A percentile compares a stretch with the other conserved stretches of the same genome.
Conservation (phyloP, 1,284 basidiomycete genomes). For the Heliocybe sulcata region DNA sequence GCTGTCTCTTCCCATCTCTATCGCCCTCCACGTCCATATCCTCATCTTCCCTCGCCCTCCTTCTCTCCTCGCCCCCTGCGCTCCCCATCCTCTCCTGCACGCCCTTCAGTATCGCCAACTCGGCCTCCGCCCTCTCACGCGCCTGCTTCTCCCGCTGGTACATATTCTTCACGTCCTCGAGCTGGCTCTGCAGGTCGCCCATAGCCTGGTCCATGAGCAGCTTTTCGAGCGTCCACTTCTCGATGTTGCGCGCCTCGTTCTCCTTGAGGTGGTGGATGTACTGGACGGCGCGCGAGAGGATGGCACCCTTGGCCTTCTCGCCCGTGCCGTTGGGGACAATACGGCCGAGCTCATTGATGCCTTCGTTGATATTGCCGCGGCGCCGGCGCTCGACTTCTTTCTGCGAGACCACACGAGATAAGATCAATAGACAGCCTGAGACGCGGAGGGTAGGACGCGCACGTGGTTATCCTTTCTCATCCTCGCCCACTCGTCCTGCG, state of each 20-base stretch:
- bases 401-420: conserved; percentile 30
- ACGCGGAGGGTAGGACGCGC: conserved; percentile 16
- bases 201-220: conserved; percentile 88
- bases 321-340: conserved; percentile 85
- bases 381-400: conserved; percentile 97
- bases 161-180: conserved; percentile 66
- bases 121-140: conserved; percentile 50
- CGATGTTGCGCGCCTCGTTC: conserved; percentile 85
- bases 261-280: conserved; percentile 90
- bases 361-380: conserved; percentile 92
- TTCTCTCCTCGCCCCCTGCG: conserved; percentile 14
- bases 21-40: conserved; percentile 8
- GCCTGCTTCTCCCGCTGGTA: conserved; percentile 66
- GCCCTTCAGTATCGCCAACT: conserved; percentile 44
- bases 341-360: conserved; percentile 86
- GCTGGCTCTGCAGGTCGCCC: conserved; percentile 74
- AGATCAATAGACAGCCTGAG: not conserved
- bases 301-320: conserved; percentile 86
- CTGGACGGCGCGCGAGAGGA: conserved; percentile 77
- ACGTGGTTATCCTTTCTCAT: conserved; percentile 85
- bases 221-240: conserved; percentile 94
- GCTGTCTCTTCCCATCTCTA: conserved; percentile 19
- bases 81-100: conserved; percentile 13
- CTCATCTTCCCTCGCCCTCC: conserved; percentile 12
- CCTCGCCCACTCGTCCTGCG: conserved; percentile 74